A percentile compares a stretch with the other conserved stretches of the same genome.
Conservation (phyloP, 2,329 filamentous ascomycete genomes). For the Aureobasidium uvarum region DNA sequence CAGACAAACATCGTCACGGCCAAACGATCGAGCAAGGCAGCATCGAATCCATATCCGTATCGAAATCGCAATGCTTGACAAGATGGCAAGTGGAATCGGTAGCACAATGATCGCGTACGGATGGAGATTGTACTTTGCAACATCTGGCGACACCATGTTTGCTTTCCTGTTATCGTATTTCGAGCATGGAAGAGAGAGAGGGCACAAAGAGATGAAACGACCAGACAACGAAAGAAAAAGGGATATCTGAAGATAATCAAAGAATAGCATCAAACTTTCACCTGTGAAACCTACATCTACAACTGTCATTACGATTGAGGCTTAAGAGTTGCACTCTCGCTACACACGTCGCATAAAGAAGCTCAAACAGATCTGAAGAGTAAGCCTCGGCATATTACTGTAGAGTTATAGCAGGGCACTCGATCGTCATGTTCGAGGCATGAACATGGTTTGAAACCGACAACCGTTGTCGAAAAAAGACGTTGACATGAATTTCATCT, state of each 20-base stretch:
- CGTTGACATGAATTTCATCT: neutral
- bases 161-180: neutral
- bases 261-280: neutral
- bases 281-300: neutral
- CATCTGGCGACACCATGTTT: conserved; percentile 21
- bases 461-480: neutral
- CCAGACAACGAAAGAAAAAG: neutral
- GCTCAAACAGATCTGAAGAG: neutral
- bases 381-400: neutral
- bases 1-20: conserved; percentile 14
- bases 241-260: neutral
- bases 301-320: neutral
- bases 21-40: conserved; percentile 1
- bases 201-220: neutral
- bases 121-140: conserved; percentile 15
- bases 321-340: neutral
- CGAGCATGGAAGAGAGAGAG: neutral
- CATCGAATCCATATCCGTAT: conserved; percentile 18
- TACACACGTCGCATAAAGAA: neutral
- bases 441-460: neutral
- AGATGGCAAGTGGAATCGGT: neutral
- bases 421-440: neutral
- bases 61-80: conserved; percentile 9
- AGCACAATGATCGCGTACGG: conserved; percentile 10
- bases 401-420: neutral